Conservation (phyloP, 495 filamentous ascomycete species). For the Aspergillus campestris region DNA sequence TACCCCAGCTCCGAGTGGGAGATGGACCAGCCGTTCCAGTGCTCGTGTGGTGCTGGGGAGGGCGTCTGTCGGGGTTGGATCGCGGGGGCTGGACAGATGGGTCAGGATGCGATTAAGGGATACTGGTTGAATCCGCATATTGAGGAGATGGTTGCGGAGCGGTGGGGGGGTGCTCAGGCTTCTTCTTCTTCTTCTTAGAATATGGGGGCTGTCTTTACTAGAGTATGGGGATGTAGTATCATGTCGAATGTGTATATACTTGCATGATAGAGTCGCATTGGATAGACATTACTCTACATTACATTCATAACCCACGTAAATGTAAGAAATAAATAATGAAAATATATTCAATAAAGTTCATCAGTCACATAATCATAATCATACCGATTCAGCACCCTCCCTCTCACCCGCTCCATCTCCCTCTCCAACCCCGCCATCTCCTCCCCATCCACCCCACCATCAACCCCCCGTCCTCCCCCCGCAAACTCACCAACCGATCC, state of each 20-base stretch:
- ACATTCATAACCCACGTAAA: too few species aligned
- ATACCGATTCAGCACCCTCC: neutral
- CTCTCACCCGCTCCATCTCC: neutral
- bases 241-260: too few species aligned
- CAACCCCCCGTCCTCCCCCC: neutral
- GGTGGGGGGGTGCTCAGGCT: neutral
- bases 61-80: constrained; percentile 24
- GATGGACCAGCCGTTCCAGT: constrained; percentile 67
- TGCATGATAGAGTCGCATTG: too few species aligned
- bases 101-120: constrained; percentile 15
- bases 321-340: neutral
- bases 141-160: constrained; percentile 19
- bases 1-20: constrained; percentile 71
- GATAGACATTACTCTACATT: too few species aligned
- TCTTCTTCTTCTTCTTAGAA: neutral
- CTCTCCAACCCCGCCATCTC: neutral
- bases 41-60: constrained; percentile 44
- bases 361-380: neutral
- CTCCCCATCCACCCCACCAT: neutral
- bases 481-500: neutral
- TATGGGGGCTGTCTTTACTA: neutral
- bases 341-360: neutral
- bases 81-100: constrained; percentile 26
- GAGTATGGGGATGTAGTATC: neutral
- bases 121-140: constrained; percentile 37